Base-by-base conservation (phyloP, 2,329 filamentous ascomycete genomes). In the Cercospora sojina region DNA sequence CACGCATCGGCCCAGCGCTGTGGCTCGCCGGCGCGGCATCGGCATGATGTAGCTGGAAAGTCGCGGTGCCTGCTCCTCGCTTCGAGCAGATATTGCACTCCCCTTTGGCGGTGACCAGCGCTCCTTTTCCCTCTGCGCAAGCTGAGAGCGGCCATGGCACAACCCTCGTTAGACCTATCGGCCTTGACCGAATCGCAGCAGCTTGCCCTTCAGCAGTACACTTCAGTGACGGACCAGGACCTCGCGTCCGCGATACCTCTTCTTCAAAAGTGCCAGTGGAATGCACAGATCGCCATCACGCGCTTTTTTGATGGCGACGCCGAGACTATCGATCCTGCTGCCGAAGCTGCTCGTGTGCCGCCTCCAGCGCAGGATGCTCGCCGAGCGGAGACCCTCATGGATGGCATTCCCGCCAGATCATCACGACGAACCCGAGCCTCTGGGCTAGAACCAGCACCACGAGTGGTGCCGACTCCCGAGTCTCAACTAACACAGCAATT, bases 221-320 rank as follows among this genome's bases (percentile, higher is more conserved):
- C 89, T 16, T 86, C 91, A 60, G 90, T 99, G 59, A 98, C 95
- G 27, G 88, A 93, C 73, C 93, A 97, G 79, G 89, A 92, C 23
- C 79, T 88, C 53, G 84, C 87, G 51, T 88, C 91, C 65, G 93
- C 95, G 1, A 83, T 97, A 58, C 88, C 91, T 1, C 79, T 99
- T 4, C 83, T 99, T 1, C 87, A 90, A 72, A 85, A 93, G 69
- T 97, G 93, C 64, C 90, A 98, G 83, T 99, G 95, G 95, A 99
- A 98, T 76, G 91, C 97, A 0, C 76, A 97, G 90, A 97, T 98
- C 74, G 94, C 95, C 65, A 94, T 99, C 70, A 88, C 95, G 71
- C 96, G 96, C 77, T 98, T 98, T 86, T 99, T 97, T 78, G 95
- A 99, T 75, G 95, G 95, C 72, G 95, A 98, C 80, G 90, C 90